Conservation (phyloP, 1,139 yeast genomes). For the Scheffersomyces segobiensis region DNA sequence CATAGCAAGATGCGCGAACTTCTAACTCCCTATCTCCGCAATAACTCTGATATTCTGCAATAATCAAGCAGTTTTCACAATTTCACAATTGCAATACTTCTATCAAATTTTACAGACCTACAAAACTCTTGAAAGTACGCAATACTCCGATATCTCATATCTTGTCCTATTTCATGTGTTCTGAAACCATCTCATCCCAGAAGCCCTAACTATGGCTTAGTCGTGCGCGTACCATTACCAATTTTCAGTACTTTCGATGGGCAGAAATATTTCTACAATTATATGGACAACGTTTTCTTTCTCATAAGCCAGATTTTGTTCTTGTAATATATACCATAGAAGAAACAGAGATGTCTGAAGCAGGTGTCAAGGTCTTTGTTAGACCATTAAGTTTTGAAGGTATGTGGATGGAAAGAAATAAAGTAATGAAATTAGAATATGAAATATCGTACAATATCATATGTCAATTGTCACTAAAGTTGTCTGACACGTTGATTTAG, state of each 20-base stretch:
- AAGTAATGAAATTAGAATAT: background rate
- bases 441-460: background rate
- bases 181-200: background rate
- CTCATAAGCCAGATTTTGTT: background rate
- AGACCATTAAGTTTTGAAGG: slow-evolving; percentile 41
- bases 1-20: background rate
- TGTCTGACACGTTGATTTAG: background rate
- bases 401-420: slow-evolving; percentile 12
- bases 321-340: slow-evolving; percentile 3
- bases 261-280: background rate
- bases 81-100: background rate
- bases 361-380: slow-evolving; percentile 35
- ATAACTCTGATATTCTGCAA: background rate
- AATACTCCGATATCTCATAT: background rate
- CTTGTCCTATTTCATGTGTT: background rate
- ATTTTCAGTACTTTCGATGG: background rate
- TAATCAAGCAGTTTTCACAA: background rate
- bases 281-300: background rate
- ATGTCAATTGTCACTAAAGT: background rate
- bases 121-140: background rate
- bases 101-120: background rate
- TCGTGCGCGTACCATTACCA: background rate
- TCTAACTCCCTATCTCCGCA: background rate
- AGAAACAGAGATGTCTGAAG: slow-evolving; percentile 22
- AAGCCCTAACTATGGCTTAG: background rate